Base-by-base conservation (phyloP, 805 yeast species). In the Sugiyamaella valdiviana region DNA sequence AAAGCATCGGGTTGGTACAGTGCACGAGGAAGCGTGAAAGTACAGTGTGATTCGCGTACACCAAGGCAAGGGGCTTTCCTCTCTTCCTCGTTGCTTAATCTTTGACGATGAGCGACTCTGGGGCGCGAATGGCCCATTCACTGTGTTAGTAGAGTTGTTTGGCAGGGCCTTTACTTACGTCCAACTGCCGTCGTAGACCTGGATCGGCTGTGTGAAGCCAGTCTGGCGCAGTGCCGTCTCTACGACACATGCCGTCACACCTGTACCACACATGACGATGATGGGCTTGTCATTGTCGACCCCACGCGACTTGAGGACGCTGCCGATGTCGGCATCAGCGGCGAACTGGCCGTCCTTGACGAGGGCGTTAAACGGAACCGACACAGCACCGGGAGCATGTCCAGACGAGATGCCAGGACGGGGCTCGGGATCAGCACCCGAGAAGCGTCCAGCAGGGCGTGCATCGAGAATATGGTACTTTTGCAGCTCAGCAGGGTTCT, bases 231-330 rank as follows among this genome's bases (percentile, higher is more conserved):
- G 63, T 1, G 95, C 98, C 6, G 83, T 70, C 65, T 85, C 83
- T 41, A 91, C 74, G 37, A 93, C 80, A 54, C 91, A 87, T 0
- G 97, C 98, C 9, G 97, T 83, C 43, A 93, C 97, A 41, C 98
- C 99, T 0, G 97, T 83, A 23, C 98, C 99, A 63, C 99, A 93
- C 86, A 86, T 80, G 36, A 84, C 85, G 44, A 93, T 79, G 16
- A 85, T 79, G 10, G 87, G 90, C 59, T 83, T 82, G 26, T 57
- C 59, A 14, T 51, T 49, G 36, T 56, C 54, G 9, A 69, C 57
- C 2, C 69, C 68, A 37, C 74, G 63, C 38, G 66, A 68, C 6
- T 71, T 60, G 55, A 89, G 75, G 9, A 79, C 63, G 14, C 66
- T 60, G 5, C 62, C 50, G 36, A 91, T 61, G 39, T 76, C 78